Evolutionary conservation across 1,284 basidiomycete genomes (phyloP).

Genomic region (Meira miltonrushii): DNA sequence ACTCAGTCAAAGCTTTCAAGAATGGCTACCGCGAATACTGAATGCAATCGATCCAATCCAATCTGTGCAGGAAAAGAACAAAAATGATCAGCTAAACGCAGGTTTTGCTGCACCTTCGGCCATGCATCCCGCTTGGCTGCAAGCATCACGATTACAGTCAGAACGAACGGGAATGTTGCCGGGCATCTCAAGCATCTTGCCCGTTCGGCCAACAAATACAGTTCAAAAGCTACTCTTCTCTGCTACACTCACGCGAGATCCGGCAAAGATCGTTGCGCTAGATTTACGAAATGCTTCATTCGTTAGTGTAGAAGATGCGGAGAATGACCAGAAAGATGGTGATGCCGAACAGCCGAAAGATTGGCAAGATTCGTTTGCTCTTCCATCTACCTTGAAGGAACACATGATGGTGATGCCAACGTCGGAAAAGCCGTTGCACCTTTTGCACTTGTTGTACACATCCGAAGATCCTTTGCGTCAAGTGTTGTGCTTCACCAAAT

Average conservation of each 20-base stretch:
- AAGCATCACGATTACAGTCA: not conserved
- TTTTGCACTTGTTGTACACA: conserved; percentile 76
- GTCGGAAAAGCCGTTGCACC: conserved; percentile 76
- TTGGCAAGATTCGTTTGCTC: conserved; percentile 60
- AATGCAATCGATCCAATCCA: conserved; percentile 18
- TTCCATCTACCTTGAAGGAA: conserved; percentile 39
- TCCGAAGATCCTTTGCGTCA: conserved; percentile 46
- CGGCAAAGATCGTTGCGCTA: conserved; percentile 79
- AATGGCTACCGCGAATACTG: conserved; percentile 62
- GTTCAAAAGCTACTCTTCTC: conserved; percentile 90
- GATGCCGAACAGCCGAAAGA: conserved; percentile 54
- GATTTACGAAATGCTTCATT: conserved; percentile 77
- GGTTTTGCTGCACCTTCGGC: not conserved
- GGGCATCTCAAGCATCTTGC: not conserved
- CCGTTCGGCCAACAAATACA: conserved; percentile 3
- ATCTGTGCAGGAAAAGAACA: conserved; percentile 8
- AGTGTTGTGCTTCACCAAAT: conserved; percentile 90
- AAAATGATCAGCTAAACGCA: too few relatives aligned
- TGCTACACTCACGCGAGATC: conserved; percentile 89
- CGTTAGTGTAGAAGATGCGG: conserved; percentile 63
- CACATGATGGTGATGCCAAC: conserved; percentile 77
- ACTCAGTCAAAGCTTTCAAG: conserved; percentile 89
- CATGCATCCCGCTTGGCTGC: not conserved
- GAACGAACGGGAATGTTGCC: not conserved
- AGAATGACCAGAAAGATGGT: not conserved